A percentile compares a stretch with the other conserved stretches of the same genome.
These are phyloP conservation scores for Cerioporus squamosus DNA, from an alignment of 1,284 basidiomycete species.

Conservation along the genomic window DNA sequence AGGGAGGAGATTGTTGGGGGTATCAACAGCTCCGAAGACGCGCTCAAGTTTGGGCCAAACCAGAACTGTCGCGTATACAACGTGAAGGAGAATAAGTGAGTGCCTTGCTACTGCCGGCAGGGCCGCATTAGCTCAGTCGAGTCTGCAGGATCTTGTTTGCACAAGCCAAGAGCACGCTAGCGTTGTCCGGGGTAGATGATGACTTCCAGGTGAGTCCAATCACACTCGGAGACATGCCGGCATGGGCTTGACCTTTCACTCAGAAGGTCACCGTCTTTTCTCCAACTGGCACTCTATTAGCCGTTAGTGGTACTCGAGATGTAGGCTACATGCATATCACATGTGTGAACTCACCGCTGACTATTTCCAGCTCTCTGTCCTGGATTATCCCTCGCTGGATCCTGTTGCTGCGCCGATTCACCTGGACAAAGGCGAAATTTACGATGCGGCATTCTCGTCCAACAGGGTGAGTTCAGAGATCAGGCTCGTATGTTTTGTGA, in stretches of 20 bases:
- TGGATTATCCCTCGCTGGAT: conserved; percentile 68
- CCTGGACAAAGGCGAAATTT: conserved; percentile 70
- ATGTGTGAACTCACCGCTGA: neutral
- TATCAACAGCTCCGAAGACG: conserved; percentile 76
- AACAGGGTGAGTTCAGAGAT: conserved; percentile 44
- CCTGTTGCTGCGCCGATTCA: conserved; percentile 50
- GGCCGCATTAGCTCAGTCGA: neutral
- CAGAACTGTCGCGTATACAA: conserved; percentile 81
- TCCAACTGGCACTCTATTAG: conserved; percentile 60
- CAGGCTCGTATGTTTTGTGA: neutral
- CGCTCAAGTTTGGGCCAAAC: conserved; percentile 70
- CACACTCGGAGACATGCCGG: neutral
- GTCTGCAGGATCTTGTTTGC: conserved; percentile 56
- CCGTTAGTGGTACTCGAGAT: conserved; percentile 66
- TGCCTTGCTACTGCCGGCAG: conserved; percentile 3
- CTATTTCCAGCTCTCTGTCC: conserved; percentile 60
- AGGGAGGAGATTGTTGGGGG: conserved; percentile 74
- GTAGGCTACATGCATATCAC: conserved; percentile 41
- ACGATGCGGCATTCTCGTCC: conserved; percentile 71
- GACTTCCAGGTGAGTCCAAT: conserved; percentile 76
- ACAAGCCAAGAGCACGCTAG: conserved; percentile 65
- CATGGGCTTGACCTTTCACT: conserved; percentile 13
- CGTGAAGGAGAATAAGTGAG: conserved; percentile 64
- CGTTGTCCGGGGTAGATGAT: conserved; percentile 56
- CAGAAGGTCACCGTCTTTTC: conserved; percentile 84